Percentiles rank a stretch among this genome's conserved stretches.
Evolutionary conservation across 2,329 filamentous ascomycete species (phyloP).

Genomic region (Bipolaris victoriae): DNA sequence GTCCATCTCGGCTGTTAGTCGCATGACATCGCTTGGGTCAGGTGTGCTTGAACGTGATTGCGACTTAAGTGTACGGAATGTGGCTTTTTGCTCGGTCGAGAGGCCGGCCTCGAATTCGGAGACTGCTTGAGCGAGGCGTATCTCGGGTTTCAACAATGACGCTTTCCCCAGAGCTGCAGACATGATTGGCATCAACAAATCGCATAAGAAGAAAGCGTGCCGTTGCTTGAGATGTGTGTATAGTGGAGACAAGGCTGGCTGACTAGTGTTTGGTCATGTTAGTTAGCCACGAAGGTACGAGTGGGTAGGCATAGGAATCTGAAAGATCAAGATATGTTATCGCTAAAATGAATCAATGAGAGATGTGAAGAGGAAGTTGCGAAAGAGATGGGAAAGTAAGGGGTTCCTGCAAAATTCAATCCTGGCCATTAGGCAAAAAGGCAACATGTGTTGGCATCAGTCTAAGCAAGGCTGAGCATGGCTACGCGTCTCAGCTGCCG

Average conservation of each 20-base stretch:
- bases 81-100: slow-evolving; percentile 14
- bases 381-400: background rate
- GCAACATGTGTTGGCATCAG: background rate
- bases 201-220: background rate
- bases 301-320: background rate
- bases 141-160: slow-evolving; percentile 18
- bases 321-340: no score
- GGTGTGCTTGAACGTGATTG: slow-evolving; percentile 5
- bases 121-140: slow-evolving; percentile 19
- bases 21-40: slow-evolving; percentile 18
- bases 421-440: background rate
- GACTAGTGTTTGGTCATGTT: no score
- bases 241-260: no score
- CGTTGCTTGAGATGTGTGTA: no score
- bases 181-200: background rate
- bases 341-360: background rate
- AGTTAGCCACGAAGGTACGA: background rate
- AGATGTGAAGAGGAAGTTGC: background rate
- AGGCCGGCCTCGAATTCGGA: slow-evolving; percentile 20
- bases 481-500: background rate
- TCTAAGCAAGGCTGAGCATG: background rate
- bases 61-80: slow-evolving; percentile 3
- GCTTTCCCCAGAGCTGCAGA: slow-evolving; percentile 9
- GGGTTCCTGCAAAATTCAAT: background rate
- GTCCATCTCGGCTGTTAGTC: slow-evolving; percentile 49